phyloP scores from a whole-genome alignment of 1,284 basidiomycete species.

The Malassezia nana region DNA sequence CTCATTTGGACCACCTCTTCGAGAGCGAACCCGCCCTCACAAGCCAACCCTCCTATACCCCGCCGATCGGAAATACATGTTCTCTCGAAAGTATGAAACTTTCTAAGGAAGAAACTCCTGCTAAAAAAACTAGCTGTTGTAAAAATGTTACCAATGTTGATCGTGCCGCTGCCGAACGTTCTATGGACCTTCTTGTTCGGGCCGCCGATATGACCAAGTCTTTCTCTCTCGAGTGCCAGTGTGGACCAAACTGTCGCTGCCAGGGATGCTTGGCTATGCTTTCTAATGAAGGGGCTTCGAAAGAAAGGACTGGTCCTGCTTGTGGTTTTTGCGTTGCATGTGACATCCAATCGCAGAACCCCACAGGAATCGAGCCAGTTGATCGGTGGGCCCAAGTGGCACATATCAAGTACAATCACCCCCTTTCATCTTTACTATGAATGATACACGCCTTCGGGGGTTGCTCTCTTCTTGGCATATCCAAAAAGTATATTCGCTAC shows the following conservation, averaged over 20 bases:
- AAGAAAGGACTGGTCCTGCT: slow-evolving; percentile 6
- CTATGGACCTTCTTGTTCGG: slow-evolving; percentile 24
- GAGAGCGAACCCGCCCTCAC: not conserved
- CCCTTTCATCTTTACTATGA: not conserved
- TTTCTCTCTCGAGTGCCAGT: slow-evolving; percentile 24
- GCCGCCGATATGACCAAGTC: slow-evolving; percentile 29
- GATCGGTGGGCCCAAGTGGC: slow-evolving; percentile 15
- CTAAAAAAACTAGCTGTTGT: not conserved
- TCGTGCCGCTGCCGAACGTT: slow-evolving; percentile 10
- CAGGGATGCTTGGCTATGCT: slow-evolving; percentile 16
- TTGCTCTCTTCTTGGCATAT: not conserved
- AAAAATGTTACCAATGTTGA: slow-evolving; percentile 14
- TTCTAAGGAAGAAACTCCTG: not conserved
- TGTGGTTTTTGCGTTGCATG: slow-evolving; percentile 34
- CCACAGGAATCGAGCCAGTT: slow-evolving; percentile 26
- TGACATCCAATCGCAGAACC: slow-evolving; percentile 26
- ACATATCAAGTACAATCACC: not conserved
- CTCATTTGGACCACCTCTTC: not conserved
- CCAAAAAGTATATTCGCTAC: not conserved
- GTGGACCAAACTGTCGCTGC: slow-evolving; percentile 21
- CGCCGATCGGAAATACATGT: not conserved
- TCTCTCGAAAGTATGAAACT: not conserved
- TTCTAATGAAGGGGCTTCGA: not conserved
- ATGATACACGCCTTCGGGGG: not conserved
- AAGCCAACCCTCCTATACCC: not conserved